Evolutionary conservation across 768 basidiomycete species (phyloP), one percentile per base, ranked within the genome.

Genomic region (Chlorophyllum brunneum): DNA sequence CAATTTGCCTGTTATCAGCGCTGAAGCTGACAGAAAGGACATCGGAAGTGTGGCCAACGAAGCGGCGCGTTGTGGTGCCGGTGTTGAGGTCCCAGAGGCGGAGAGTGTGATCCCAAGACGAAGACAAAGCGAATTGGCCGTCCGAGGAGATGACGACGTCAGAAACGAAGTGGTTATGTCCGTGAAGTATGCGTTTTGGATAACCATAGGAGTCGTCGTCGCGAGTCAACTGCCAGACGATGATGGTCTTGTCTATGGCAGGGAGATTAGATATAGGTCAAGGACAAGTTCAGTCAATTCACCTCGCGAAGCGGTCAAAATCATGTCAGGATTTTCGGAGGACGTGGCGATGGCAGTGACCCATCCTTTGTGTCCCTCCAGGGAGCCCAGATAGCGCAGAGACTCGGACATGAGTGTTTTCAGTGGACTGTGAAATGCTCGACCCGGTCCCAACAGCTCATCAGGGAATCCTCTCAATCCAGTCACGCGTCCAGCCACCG

Each of bases 71-170:
- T 56, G 97, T 99, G 59, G 79, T 71, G 54, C 97, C 97, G 43
- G 89, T 98, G 84, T 98, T 98, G 56, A 99, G 83, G 74, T 99
- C 97, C 97, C 97, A 99, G 56, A 99, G 86, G 66, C 97, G 91
- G 64, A 99, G 89, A 33, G 97, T 98, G 79, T 98, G 95, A 77
- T 99, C 97, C 97, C 97, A 98, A 37, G 95, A 98, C 33, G 97
- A 90, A 58, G 97, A 98, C 56, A 99, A 88, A 40, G 97, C 95
- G 71, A 98, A 98, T 76, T 98, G 95, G 65, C 97, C 97, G 69
- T 99, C 97, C 55, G 95, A 97, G 55, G 95, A 98, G 70, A 98
- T 95, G 64, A 97, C 95, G 62, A 98, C 91, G 67, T 98, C 95
- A 34, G 94, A 98, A 54, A 98, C 95, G 69, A 98, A 98, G 80